These are phyloP conservation scores for Ceratobasidium sp. DNA, from an alignment of 1,284 basidiomycete species.

Conservation along the genomic window DNA sequence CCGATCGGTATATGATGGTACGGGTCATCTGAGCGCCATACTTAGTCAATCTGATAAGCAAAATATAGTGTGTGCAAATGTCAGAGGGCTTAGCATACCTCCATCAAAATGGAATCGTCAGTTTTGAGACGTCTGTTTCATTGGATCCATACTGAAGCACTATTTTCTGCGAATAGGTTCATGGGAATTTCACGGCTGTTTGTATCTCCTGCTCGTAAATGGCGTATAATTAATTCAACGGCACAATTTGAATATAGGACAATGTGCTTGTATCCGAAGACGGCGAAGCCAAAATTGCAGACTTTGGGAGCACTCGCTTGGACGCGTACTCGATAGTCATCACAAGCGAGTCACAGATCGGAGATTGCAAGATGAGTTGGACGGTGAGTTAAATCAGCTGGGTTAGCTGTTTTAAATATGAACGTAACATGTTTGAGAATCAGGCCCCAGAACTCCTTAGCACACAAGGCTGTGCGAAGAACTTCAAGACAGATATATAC, in stretches of 20 bases:
- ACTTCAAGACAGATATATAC: slow-evolving; percentile 8
- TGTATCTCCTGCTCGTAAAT: neutral
- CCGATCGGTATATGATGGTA: neutral
- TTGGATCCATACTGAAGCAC: neutral
- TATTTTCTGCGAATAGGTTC: neutral
- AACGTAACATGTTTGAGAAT: neutral
- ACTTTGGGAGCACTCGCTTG: neutral
- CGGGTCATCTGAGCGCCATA: neutral
- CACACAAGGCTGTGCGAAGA: neutral
- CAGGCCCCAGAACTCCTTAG: slow-evolving; percentile 12
- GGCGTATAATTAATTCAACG: neutral
- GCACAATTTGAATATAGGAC: neutral
- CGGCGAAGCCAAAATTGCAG: neutral
- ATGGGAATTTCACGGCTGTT: slow-evolving; percentile 11
- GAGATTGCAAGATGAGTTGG: neutral
- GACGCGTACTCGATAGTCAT: neutral
- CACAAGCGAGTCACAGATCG: neutral
- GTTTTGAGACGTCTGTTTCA: neutral
- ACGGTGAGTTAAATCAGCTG: neutral
- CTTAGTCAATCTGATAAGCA: no score
- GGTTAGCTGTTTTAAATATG: neutral
- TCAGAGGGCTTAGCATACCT: neutral
- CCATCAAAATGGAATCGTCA: neutral
- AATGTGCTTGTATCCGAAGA: slow-evolving; percentile 7
- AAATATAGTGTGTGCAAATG: neutral